Percentiles rank a stretch among this genome's conserved stretches.
phyloP scores from a whole-genome alignment of 306 rosid species.

The Datisca glomerata region DNA sequence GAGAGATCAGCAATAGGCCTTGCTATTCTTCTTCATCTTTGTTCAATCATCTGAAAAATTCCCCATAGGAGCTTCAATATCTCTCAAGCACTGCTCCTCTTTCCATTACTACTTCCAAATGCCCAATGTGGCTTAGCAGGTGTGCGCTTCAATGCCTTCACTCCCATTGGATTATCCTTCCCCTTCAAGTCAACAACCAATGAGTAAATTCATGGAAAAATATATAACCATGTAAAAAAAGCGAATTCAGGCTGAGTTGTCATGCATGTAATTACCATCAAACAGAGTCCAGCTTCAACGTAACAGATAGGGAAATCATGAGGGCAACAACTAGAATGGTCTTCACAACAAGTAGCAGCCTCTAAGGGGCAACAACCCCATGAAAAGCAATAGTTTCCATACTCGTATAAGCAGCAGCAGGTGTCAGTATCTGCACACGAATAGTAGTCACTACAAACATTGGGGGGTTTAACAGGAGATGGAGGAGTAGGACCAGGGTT shows the following conservation, averaged over 20 bases:
- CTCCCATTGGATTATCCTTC: slow-evolving; percentile 57
- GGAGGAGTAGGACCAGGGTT: slow-evolving; percentile 97
- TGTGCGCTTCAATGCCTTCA: slow-evolving; percentile 71
- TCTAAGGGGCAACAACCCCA: slow-evolving; percentile 99
- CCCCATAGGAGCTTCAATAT: too few relatives aligned
- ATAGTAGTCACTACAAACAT: slow-evolving; percentile 58
- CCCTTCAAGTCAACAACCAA: slow-evolving; percentile 32
- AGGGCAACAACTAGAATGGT: slow-evolving; percentile 87
- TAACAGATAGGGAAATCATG: slow-evolving; percentile 65
- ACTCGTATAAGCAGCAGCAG: slow-evolving; percentile 70
- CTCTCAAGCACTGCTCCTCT: slow-evolving; percentile 37
- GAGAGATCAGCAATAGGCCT: too few relatives aligned
- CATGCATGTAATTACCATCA: slow-evolving; percentile 24
- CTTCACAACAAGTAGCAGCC: slow-evolving; percentile 88
- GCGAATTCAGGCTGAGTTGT: neutral
- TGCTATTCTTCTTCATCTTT: too few relatives aligned
- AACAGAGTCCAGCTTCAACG: slow-evolving; percentile 39
- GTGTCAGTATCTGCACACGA: slow-evolving; percentile 44
- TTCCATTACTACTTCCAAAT: slow-evolving; percentile 18
- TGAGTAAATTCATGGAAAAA: neutral
- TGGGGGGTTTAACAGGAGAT: slow-evolving; percentile 66
- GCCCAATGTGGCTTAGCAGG: slow-evolving; percentile 47
- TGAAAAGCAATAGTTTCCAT: slow-evolving; percentile 33
- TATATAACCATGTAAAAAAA: neutral
- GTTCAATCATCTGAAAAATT: too few relatives aligned